Base-by-base conservation (phyloP, 1,284 basidiomycete genomes). In the Marasmius fiardii region DNA sequence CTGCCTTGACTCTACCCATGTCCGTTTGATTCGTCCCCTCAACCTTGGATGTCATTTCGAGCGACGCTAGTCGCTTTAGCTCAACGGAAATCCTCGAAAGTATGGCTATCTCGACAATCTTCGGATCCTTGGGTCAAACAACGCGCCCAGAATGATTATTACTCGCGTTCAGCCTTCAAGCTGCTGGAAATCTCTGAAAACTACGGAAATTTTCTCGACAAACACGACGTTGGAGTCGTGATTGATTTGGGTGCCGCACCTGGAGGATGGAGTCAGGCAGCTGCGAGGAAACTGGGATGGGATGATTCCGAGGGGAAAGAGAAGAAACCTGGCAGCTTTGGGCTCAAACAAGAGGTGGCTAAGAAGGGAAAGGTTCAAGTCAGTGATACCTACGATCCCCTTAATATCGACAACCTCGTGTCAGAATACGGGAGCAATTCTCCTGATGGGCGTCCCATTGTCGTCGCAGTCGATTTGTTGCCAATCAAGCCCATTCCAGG, bases 161-260 rank as follows among this genome's bases (percentile, higher is more conserved):
- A 90, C 37, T 86, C 93, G 1, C 85, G 93, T 55, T 88, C 90
- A 20, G 90, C 92, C 1, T 93, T 91, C 77, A 95, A 95, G 72
- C 82, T 95, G 20, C 67, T 90, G 54, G 87, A 92, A 66, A 80
- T 93, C 56, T 76, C 90, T 64, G 69, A 76, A 1, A 70, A 75
- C 45, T 82, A 73, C 65, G 72, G 72, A 28, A 61, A 69, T 2
- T 81, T 93, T 57, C 72, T 91, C 43, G 69, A 72, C 4, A 73
- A 75, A 43, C 70, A 68, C 8, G 76, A 83, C 57, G 79, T 87
- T 1, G 71, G 68, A 4, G 75, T 80, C 20, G 84, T 94, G 0
- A 83, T 94, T 1, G 93, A 95, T 68, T 79, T 95, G 24, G 93
- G 93, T 33, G 90, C 89, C 1, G 91, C 92, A 1, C 93, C 93